phyloP scores from a whole-genome alignment of 805 yeast species.

The Pichia cabralensis region DNA sequence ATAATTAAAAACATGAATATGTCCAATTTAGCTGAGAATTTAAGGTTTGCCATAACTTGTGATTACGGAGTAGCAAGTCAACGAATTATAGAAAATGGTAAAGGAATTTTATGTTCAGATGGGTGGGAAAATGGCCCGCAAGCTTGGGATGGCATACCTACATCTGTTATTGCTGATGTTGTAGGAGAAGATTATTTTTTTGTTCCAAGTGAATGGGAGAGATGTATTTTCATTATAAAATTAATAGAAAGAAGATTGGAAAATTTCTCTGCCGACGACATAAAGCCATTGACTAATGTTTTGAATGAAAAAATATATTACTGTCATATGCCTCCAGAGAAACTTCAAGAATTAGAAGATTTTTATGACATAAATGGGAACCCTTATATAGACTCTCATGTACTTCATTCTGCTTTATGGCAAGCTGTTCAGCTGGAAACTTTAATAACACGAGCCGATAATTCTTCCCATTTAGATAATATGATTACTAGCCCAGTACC shows the following conservation, averaged over 20 bases:
- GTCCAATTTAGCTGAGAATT: conserved; percentile 27
- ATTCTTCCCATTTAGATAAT: conserved; percentile 22
- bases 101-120: conserved; percentile 35
- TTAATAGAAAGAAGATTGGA: conserved; percentile 30
- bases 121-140: conserved; percentile 39
- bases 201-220: conserved; percentile 46
- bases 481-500: conserved; percentile 19
- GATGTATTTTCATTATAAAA: conserved; percentile 37
- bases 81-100: conserved; percentile 35
- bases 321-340: conserved; percentile 40
- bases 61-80: conserved; percentile 39
- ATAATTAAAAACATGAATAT: conserved; percentile 29
- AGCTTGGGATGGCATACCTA: conserved; percentile 40
- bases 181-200: conserved; percentile 42
- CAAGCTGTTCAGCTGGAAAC: conserved; percentile 34
- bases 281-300: conserved; percentile 21
- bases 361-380: conserved; percentile 27
- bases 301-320: conserved; percentile 34
- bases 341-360: conserved; percentile 34
- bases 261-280: background rate
- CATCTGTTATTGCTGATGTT: conserved; percentile 31
- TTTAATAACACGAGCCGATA: conserved; percentile 25
- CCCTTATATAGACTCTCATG: conserved; percentile 29
- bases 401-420: conserved; percentile 42
- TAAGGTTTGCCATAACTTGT: conserved; percentile 33